phyloP scores from a whole-genome alignment of 73 alveolate genomes.

The Paramecium caudatum region DNA sequence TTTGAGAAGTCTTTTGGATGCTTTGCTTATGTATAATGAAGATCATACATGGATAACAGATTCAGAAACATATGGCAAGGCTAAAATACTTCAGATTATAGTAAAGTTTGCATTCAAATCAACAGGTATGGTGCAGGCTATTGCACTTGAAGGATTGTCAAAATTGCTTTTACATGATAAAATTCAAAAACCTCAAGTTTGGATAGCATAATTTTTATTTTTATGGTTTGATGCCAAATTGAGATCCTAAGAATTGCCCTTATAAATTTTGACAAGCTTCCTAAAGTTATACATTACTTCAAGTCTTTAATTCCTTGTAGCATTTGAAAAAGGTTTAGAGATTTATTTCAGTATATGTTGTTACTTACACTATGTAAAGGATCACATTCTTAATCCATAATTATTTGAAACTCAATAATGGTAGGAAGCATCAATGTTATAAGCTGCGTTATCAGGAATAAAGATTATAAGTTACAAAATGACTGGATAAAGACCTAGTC shows the following conservation, averaged over 20 bases:
- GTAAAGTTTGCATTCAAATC: slow-evolving; percentile 37
- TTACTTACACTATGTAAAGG: neutral
- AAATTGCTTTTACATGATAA: slow-evolving; percentile 44
- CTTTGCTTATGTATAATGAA: slow-evolving; percentile 28
- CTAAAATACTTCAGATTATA: neutral
- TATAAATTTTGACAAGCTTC: slow-evolving; percentile 22
- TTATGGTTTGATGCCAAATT: slow-evolving; percentile 41
- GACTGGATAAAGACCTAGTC: slow-evolving; percentile 15
- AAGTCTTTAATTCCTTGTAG: neutral
- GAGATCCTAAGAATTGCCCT: neutral
- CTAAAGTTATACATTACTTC: slow-evolving; percentile 14
- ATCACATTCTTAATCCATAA: slow-evolving; percentile 38
- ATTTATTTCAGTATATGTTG: slow-evolving; percentile 48
- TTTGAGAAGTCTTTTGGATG: slow-evolving; percentile 42
- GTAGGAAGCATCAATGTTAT: slow-evolving; percentile 6
- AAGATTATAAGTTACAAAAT: slow-evolving; percentile 43
- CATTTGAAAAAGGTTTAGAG: slow-evolving; percentile 49
- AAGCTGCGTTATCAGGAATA: slow-evolving; percentile 41
- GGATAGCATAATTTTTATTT: slow-evolving; percentile 59
- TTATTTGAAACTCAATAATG: slow-evolving; percentile 21
- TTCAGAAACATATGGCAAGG: slow-evolving; percentile 21
- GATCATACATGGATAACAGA: slow-evolving; percentile 33
- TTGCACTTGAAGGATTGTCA: slow-evolving; percentile 31
- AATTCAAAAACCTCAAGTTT: slow-evolving; percentile 17
- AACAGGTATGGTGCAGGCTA: neutral